Evolutionary conservation across 495 filamentous ascomycete species (phyloP).

Genomic region (Gamarada debralockiae): DNA sequence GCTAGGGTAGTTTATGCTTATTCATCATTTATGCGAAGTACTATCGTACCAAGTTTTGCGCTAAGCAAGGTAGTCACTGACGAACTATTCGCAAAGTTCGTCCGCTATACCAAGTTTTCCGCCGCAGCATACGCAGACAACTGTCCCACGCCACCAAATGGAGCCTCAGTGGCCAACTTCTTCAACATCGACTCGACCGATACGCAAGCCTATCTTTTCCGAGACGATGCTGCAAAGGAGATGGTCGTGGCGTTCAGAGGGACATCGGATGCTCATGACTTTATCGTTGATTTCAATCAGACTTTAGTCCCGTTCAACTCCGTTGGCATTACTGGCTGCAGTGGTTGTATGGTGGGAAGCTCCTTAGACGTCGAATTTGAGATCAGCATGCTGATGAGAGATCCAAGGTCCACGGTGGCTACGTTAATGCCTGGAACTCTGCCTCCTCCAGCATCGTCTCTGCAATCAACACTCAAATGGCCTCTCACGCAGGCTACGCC

Average conservation of each 20-base stretch:
- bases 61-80: background rate
- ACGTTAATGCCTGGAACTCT: background rate
- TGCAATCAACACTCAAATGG: background rate
- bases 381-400: no score
- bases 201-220: slow-evolving; percentile 1
- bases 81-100: background rate
- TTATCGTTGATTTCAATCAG: background rate
- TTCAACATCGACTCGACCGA: slow-evolving; percentile 1
- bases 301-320: background rate
- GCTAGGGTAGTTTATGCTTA: no score
- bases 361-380: no score
- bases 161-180: background rate
- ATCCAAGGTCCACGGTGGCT: background rate
- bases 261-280: background rate
- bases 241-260: slow-evolving; percentile 5
- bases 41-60: no score
- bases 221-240: slow-evolving; percentile 4
- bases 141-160: background rate
- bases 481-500: background rate
- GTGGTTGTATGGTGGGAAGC: background rate
- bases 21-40: no score
- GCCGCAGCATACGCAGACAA: slow-evolving; percentile 1
- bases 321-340: no score
- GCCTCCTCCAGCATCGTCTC: background rate
- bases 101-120: slow-evolving; percentile 4